Evolutionary conservation across 2,329 filamentous ascomycete species (phyloP).

Genomic region (Alternaria sp.): DNA sequence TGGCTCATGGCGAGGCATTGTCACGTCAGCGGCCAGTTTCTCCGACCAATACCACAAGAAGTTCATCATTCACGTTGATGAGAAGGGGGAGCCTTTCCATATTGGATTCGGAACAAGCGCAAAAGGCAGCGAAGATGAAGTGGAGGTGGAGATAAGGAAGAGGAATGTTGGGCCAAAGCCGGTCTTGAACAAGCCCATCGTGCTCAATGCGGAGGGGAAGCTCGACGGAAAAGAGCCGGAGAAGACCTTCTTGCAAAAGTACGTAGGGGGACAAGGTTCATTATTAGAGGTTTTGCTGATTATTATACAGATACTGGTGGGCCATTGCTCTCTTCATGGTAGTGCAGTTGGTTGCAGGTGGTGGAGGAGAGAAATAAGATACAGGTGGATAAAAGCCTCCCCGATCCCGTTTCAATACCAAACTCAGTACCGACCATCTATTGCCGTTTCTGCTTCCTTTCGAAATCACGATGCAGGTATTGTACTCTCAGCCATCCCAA

Average conservation of each 20-base stretch:
- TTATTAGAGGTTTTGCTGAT: conserved; percentile 15
- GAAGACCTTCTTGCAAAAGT: conserved; percentile 61
- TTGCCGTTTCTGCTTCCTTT: not conserved
- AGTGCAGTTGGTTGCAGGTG: conserved; percentile 53
- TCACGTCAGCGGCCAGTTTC: conserved; percentile 54
- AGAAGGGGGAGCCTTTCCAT: conserved; percentile 53
- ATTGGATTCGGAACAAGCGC: conserved; percentile 51
- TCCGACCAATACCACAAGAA: conserved; percentile 51
- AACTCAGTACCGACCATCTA: not conserved
- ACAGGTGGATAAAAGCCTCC: not conserved
- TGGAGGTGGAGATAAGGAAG: conserved; percentile 52
- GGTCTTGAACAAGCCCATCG: conserved; percentile 59
- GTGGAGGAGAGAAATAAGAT: conserved; percentile 42
- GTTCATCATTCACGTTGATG: conserved; percentile 53
- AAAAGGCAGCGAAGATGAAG: conserved; percentile 40
- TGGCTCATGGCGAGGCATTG: conserved; percentile 53
- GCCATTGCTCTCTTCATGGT: conserved; percentile 55
- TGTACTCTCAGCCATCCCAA: not conserved
- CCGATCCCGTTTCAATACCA: not conserved
- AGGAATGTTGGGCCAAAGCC: conserved; percentile 50
- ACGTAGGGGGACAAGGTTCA: conserved; percentile 22
- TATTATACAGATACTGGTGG: conserved; percentile 57
- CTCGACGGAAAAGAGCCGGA: conserved; percentile 55
- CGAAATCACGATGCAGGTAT: not conserved
- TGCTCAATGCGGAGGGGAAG: conserved; percentile 62